A percentile compares a stretch with the other conserved stretches of the same genome.
These are phyloP conservation scores for Haberlea rhodopensis DNA, from an alignment of 257 asterid species.

Conservation along the genomic window DNA sequence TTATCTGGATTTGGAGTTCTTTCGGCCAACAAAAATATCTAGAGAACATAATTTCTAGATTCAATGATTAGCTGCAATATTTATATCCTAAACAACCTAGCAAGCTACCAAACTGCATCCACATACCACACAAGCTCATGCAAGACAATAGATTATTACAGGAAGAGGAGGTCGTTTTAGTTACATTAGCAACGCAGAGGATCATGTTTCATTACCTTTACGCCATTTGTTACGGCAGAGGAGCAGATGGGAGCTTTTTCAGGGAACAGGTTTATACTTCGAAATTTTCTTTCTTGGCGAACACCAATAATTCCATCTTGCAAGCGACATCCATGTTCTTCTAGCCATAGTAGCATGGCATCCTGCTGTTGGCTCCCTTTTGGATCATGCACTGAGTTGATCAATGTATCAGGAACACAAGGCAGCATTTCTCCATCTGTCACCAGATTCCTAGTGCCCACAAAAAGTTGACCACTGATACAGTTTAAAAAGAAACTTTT, in stretches of 20 bases:
- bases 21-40: neutral
- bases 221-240: conserved; percentile 70
- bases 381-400: conserved; percentile 48
- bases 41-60: neutral
- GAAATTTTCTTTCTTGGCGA: conserved; percentile 45
- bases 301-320: conserved; percentile 62
- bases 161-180: neutral
- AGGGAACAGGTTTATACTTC: conserved; percentile 70
- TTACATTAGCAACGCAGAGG: neutral
- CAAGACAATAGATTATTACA: neutral
- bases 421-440: conserved; percentile 78
- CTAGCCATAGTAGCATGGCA: conserved; percentile 84
- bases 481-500: conserved; percentile 75
- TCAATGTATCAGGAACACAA: conserved; percentile 70
- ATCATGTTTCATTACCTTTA: conserved; percentile 50
- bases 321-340: conserved; percentile 75
- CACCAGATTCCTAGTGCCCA: conserved; percentile 68
- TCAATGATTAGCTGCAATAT: neutral
- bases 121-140: neutral
- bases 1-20: neutral
- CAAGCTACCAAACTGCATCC: neutral
- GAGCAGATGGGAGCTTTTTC: conserved; percentile 73
- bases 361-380: conserved; percentile 56
- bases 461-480: conserved; percentile 72
- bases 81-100: neutral